These are phyloP conservation scores for Leccinum barrowsii DNA, from an alignment of 768 basidiomycete species.

Conservation along the genomic window DNA sequence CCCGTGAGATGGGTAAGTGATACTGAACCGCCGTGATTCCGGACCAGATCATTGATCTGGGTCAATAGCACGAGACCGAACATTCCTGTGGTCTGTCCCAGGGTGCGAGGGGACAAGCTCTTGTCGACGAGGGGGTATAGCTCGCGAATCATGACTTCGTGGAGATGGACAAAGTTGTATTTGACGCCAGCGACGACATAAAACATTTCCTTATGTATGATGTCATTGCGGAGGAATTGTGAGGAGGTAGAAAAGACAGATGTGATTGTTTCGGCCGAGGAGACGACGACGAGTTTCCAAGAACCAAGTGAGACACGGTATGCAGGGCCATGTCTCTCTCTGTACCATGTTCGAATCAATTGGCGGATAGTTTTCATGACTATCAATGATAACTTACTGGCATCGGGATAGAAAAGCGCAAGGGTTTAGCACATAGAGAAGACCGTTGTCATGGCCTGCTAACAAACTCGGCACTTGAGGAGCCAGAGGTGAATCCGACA, in stretches of 20 bases:
- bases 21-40: neutral
- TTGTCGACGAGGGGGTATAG: conserved; percentile 24
- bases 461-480: conserved; percentile 11
- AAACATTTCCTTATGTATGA: conserved; percentile 11
- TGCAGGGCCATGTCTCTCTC: conserved; percentile 13
- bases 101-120: conserved; percentile 8
- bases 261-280: conserved; percentile 13
- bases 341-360: conserved; percentile 5
- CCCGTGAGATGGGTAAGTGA: conserved; percentile 18
- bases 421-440: conserved; percentile 15
- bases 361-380: neutral
- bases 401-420: conserved; percentile 2
- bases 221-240: conserved; percentile 9
- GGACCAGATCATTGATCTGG: conserved; percentile 8
- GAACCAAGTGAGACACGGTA: conserved; percentile 19
- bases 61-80: conserved; percentile 15
- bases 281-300: conserved; percentile 14
- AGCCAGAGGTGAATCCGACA: neutral
- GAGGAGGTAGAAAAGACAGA: conserved; percentile 4
- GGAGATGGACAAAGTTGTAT: conserved; percentile 4
- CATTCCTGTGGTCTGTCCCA: conserved; percentile 8
- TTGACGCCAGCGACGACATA: conserved; percentile 12
- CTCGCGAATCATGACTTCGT: conserved; percentile 15
- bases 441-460: conserved; percentile 15
- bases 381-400: conserved; percentile 16